A percentile compares a stretch with the other conserved stretches of the same genome.
Evolutionary conservation across 2,329 filamentous ascomycete genomes (phyloP).

Genomic region (Coniella vitis): DNA sequence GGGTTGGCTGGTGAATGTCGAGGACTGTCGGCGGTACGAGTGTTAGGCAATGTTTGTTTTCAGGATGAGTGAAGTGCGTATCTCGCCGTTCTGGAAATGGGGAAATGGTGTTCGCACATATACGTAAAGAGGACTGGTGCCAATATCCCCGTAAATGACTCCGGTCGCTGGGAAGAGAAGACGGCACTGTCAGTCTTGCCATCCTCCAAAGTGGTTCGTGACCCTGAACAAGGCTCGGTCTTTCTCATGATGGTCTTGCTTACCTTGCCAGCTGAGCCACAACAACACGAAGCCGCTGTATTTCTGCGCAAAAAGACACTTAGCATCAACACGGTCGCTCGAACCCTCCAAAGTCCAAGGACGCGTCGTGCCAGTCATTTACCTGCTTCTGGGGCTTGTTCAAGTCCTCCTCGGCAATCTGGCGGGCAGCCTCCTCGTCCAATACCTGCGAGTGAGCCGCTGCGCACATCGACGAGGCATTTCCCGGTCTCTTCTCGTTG

Average conservation of each 20-base stretch:
- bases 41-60: no score
- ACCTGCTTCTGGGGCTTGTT: conserved; percentile 1
- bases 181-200: background rate
- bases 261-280: conserved; percentile 10
- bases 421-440: conserved; percentile 5
- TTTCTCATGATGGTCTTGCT: no score
- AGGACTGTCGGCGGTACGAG: conserved; percentile 20
- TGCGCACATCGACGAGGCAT: background rate
- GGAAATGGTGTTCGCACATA: background rate
- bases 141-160: conserved; percentile 65
- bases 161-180: conserved; percentile 55
- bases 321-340: background rate
- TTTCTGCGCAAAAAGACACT: no score
- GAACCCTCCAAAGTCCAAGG: background rate
- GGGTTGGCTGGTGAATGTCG: conserved; percentile 54
- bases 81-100: no score
- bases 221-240: no score
- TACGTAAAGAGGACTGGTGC: conserved; percentile 53
- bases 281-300: conserved; percentile 20
- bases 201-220: no score
- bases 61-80: no score
- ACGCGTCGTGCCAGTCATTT: background rate
- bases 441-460: background rate
- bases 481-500: background rate
- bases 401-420: conserved; percentile 2